Evolutionary conservation across 75 land plant genomes (phyloP).

Genomic region (Pinus albicaulis): DNA sequence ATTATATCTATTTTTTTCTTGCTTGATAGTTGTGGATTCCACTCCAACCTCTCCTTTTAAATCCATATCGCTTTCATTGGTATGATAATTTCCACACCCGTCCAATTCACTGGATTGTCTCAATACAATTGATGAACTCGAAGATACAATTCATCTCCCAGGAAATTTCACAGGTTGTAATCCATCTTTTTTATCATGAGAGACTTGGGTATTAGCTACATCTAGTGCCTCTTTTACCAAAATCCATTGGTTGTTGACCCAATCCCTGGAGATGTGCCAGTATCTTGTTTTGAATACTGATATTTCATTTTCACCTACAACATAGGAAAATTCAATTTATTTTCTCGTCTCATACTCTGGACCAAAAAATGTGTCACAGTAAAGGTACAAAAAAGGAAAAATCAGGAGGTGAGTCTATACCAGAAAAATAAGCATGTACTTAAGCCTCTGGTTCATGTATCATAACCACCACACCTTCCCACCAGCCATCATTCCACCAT

Average conservation of each 20-base stretch:
- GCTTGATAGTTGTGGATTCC: neutral
- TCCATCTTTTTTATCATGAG: neutral
- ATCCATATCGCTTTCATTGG: neutral
- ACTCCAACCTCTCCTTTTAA: neutral
- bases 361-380: neutral
- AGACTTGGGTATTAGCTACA: conserved; percentile 14
- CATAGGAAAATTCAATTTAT: neutral
- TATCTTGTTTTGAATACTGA: conserved; percentile 32
- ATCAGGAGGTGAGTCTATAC: conserved; percentile 24
- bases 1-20: conserved; percentile 4
- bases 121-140: neutral
- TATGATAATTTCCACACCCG: neutral
- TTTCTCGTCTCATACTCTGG: neutral
- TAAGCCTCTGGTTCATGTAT: conserved; percentile 29
- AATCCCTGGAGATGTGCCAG: conserved; percentile 70
- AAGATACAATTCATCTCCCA: neutral
- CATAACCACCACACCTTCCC: conserved; percentile 82
- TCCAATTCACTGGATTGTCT: neutral
- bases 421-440: conserved; percentile 76
- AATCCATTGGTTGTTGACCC: conserved; percentile 64
- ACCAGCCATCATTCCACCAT: conserved; percentile 99
- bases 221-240: conserved; percentile 38
- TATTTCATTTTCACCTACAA: conserved; percentile 66
- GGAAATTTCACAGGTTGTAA: neutral
- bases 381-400: neutral